Evolutionary conservation across 148 eudicot genomes (phyloP).

Genomic region (Rhododendron vialii): DNA sequence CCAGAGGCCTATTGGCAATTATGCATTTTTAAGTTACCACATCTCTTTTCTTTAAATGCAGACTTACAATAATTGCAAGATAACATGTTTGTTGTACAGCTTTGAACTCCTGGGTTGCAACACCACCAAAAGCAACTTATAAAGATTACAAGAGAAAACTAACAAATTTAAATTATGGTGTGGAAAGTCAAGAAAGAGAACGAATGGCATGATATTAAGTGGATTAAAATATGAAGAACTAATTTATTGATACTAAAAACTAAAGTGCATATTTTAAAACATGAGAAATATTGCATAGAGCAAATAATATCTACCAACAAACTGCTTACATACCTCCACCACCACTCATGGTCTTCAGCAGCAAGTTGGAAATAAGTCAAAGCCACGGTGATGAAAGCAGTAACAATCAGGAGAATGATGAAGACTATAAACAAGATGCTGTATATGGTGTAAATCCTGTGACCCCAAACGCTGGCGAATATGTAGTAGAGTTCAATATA

Average conservation of each 20-base stretch:
- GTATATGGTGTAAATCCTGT: conserved; percentile 39
- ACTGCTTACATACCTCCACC: conserved; percentile 32
- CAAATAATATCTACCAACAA: background rate
- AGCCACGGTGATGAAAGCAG: conserved; percentile 39
- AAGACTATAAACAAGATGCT: conserved; percentile 39
- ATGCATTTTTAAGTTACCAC: background rate
- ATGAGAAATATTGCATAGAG: background rate
- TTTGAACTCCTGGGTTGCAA: background rate
- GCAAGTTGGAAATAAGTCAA: conserved; percentile 41
- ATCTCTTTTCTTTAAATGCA: background rate
- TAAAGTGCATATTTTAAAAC: background rate
- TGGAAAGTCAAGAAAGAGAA: background rate
- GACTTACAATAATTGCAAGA: background rate
- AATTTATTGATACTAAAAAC: background rate
- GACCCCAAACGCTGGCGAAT: conserved; percentile 49
- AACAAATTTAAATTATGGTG: background rate
- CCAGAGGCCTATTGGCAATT: background rate
- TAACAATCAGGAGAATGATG: conserved; percentile 36
- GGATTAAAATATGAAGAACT: background rate
- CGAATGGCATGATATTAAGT: background rate
- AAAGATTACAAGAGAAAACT: background rate
- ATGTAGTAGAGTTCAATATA: conserved; percentile 40
- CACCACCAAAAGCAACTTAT: background rate
- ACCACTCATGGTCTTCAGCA: conserved; percentile 44
- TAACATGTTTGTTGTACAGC: background rate